Evolutionary conservation across 83 land plant species (phyloP).

Genomic region (Diphasiastrum complanatum): DNA sequence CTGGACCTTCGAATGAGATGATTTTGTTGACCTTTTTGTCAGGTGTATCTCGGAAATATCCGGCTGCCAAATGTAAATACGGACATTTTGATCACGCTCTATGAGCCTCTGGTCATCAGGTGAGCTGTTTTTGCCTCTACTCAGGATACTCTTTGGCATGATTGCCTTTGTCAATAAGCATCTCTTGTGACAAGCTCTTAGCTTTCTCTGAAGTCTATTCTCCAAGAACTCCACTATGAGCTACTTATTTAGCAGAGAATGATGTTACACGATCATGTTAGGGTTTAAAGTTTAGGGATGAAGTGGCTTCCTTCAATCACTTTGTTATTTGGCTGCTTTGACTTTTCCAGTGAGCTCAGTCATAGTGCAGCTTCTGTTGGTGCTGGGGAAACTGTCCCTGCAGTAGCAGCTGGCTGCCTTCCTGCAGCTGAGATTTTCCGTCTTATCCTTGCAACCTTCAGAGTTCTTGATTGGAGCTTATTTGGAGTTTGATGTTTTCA

Average conservation of each 20-base stretch:
- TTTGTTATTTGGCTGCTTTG: neutral
- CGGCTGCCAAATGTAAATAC: conserved; percentile 28
- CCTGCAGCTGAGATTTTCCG: conserved; percentile 67
- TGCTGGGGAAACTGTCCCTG: conserved; percentile 62
- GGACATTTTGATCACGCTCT: conserved; percentile 27
- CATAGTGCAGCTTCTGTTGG: conserved; percentile 77
- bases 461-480: conserved; percentile 72
- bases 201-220: neutral
- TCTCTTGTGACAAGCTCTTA: neutral
- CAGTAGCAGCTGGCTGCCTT: conserved; percentile 46
- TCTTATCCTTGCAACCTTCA: conserved; percentile 54
- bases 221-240: too few species aligned
- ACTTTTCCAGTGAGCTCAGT: conserved; percentile 55
- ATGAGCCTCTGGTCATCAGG: conserved; percentile 37
- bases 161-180: neutral
- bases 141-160: neutral
- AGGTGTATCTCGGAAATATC: conserved; percentile 33
- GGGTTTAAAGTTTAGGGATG: too few species aligned
- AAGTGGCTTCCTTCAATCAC: too few species aligned
- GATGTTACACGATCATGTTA: too few species aligned
- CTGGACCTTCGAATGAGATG: too few species aligned
- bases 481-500: too few species aligned
- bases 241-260: too few species aligned
- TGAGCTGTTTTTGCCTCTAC: neutral
- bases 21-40: too few species aligned